These are phyloP conservation scores for Daldinia concentrica DNA, from an alignment of 495 filamentous ascomycete genomes.

Conservation along the genomic window DNA sequence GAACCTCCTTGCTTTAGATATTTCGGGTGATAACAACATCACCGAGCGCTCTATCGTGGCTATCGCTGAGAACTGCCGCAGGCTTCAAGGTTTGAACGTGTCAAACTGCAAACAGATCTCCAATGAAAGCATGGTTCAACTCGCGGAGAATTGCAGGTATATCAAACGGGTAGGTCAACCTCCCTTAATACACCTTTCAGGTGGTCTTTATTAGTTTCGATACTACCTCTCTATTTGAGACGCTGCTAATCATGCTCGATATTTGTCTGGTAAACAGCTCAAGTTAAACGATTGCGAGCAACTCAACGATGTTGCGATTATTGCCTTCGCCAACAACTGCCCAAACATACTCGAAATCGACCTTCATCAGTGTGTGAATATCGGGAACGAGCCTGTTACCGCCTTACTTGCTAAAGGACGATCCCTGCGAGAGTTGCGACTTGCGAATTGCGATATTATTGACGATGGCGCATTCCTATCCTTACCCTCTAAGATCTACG, in stretches of 20 bases:
- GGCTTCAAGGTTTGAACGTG: slow-evolving; percentile 93
- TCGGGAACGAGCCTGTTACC: slow-evolving; percentile 83
- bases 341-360: slow-evolving; percentile 96
- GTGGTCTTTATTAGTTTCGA: background rate
- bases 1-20: slow-evolving; percentile 88
- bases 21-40: slow-evolving; percentile 80
- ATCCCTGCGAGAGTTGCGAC: slow-evolving; percentile 85
- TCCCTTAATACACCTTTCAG: background rate
- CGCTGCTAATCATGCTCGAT: slow-evolving; percentile 39
- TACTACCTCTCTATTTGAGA: slow-evolving; percentile 15
- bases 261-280: slow-evolving; percentile 63
- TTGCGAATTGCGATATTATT: slow-evolving; percentile 83
- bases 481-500: slow-evolving; percentile 76
- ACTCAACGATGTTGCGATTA: slow-evolving; percentile 78
- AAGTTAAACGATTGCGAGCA: slow-evolving; percentile 92
- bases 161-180: slow-evolving; percentile 78
- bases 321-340: slow-evolving; percentile 87
- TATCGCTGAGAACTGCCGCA: slow-evolving; percentile 81
- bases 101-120: slow-evolving; percentile 85
- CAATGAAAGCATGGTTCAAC: slow-evolving; percentile 68
- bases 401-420: slow-evolving; percentile 77
- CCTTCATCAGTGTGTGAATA: slow-evolving; percentile 81
- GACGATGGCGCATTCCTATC: slow-evolving; percentile 86
- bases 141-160: slow-evolving; percentile 73
- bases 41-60: slow-evolving; percentile 83